Conservation (phyloP, 176 grass and related monocot genomes). For the Musa beccarii region DNA sequence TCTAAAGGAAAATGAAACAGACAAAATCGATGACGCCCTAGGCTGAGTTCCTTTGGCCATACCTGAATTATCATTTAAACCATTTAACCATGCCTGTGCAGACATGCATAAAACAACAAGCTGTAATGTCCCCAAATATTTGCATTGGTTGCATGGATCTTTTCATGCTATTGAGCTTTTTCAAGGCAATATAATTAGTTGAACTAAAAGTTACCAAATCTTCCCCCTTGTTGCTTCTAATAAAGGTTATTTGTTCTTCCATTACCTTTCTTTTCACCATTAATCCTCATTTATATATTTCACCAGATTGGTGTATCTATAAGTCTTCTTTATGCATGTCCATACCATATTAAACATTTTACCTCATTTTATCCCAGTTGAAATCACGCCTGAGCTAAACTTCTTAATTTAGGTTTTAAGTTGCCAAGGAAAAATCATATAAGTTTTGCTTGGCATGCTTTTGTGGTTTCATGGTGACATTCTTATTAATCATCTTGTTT, state of each 20-base stretch:
- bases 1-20: neutral
- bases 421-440: neutral
- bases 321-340: neutral
- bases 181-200: neutral
- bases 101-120: too few relatives aligned
- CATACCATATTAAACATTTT: neutral
- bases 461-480: neutral
- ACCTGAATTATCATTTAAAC: neutral
- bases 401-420: neutral
- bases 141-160: neutral
- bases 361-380: neutral
- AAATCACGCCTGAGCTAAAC: neutral
- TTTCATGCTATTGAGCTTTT: neutral
- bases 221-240: too few relatives aligned
- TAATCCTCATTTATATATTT: too few relatives aligned
- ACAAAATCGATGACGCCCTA: too few relatives aligned
- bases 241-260: too few relatives aligned
- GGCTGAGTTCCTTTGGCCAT: neutral
- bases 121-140: too few relatives aligned
- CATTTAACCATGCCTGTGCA: neutral
- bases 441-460: neutral
- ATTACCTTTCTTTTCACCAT: too few relatives aligned
- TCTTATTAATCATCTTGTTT: neutral
- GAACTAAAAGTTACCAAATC: neutral
- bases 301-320: neutral